Base-by-base conservation (phyloP, 2,329 filamentous ascomycete species). In the Aspergillus fumigatus region DNA sequence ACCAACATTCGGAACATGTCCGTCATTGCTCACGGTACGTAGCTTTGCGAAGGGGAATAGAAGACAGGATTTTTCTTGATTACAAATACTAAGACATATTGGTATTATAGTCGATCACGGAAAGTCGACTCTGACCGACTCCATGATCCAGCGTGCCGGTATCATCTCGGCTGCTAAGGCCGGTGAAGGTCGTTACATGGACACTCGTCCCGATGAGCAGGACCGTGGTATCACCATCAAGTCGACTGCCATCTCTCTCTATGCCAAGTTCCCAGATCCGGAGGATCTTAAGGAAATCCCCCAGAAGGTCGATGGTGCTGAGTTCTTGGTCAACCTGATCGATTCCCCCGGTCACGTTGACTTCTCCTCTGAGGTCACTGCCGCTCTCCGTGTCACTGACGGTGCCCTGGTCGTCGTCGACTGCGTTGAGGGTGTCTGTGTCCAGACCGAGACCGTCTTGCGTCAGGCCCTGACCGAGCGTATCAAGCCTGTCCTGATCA, bases 161-260 rank as follows among this genome's bases (percentile, higher is more conserved):
- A 99, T 99, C 77, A 97, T 99, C 78, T 97, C 94, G 71, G 90
- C 91, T 71, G 91, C 91, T 73, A 97, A 97, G 84, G 94, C 94
- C 72, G 94, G 94, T 80, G 91, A 96, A 78, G 87, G 88, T 68
- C 89, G 94, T 80, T 95, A 93, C 78, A 99, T 92, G 73, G 94
- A 99, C 81, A 99, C 94, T 65, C 90, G 94, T 81, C 82, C 89
- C 67, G 94, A 99, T 79, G 94, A 99, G 80, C 94, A 99, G 84
- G 94, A 99, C 79, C 92, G 94, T 88, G 92, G 94, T 87, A 97
- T 99, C 75, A 99, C 94, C 72, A 99, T 99, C 88, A 99, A 99
- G 88, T 99, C 94, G 57, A 99, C 94, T 63, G 94, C 95, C 80
- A 99, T 99, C 83, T 97, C 95, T 70, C 87, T 99, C 75, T 99